Evolutionary conservation across 805 yeast species (phyloP).

Genomic region (Spathaspora sp.): DNA sequence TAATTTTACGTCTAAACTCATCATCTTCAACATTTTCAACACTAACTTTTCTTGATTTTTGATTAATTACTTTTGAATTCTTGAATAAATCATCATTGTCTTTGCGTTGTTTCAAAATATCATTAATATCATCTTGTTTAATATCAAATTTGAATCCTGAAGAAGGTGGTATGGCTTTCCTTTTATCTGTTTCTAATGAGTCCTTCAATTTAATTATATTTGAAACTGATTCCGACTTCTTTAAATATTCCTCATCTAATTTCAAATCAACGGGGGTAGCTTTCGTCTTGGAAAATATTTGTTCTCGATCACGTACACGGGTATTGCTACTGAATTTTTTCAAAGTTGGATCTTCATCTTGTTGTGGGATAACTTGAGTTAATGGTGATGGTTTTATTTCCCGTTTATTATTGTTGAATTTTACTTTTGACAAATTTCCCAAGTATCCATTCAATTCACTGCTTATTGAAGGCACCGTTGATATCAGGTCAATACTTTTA

Average conservation of each 20-base stretch:
- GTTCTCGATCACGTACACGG: conserved; percentile 6
- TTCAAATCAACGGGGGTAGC: not conserved
- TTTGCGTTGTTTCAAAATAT: conserved; percentile 18
- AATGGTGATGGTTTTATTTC: not conserved
- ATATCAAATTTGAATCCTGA: conserved; percentile 35
- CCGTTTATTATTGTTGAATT: conserved; percentile 14
- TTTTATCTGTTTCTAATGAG: conserved; percentile 1
- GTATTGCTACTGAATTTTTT: conserved; percentile 9
- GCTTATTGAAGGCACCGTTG: not conserved
- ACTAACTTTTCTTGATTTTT: not conserved
- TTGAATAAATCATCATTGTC: conserved; percentile 9
- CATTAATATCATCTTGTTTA: conserved; percentile 23
- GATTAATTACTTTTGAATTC: conserved; percentile 1
- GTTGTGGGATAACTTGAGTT: not conserved
- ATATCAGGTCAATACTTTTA: not conserved
- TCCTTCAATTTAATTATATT: conserved; percentile 31
- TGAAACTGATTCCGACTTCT: conserved; percentile 21
- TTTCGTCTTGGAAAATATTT: not conserved
- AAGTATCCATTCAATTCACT: conserved; percentile 29
- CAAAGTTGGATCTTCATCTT: conserved; percentile 9
- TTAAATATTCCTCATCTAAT: conserved; percentile 21
- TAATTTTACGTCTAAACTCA: not conserved
- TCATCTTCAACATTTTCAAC: not conserved
- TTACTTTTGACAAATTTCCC: conserved; percentile 30
- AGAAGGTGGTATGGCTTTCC: conserved; percentile 20